phyloP scores from a whole-genome alignment of 345 rosid species.

The Salix purpurea region DNA sequence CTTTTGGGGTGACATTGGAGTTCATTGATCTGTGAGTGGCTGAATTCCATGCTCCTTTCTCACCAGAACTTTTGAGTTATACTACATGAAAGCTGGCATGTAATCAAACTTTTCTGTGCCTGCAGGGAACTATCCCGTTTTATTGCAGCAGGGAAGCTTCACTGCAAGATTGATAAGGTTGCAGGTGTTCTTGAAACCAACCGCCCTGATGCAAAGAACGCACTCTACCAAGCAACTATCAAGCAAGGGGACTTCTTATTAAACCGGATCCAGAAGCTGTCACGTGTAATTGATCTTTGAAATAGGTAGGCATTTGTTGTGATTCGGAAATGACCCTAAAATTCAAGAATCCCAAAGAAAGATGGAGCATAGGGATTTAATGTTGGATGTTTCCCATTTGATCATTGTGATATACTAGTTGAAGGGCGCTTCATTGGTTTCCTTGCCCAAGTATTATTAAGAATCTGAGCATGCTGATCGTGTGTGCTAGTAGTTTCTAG shows the following conservation, averaged over 20 bases:
- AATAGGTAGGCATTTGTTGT: background rate
- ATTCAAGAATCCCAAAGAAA: slow-evolving; percentile 6
- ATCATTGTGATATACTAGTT: slow-evolving; percentile 14
- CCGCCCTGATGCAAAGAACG: slow-evolving; percentile 97
- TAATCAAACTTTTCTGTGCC: background rate
- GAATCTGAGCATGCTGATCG: slow-evolving; percentile 7
- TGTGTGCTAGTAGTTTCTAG: background rate
- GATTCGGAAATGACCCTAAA: slow-evolving; percentile 3
- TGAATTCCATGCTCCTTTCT: slow-evolving; percentile 1
- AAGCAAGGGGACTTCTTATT: slow-evolving; percentile 98
- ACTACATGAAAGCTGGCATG: background rate
- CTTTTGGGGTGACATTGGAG: slow-evolving; percentile 89
- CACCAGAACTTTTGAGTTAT: background rate
- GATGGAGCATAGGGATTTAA: background rate
- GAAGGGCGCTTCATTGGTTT: background rate
- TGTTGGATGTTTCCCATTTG: slow-evolving; percentile 5
- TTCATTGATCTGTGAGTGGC: slow-evolving; percentile 87
- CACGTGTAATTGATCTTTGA: slow-evolving; percentile 92
- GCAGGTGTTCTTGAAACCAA: slow-evolving; percentile 97
- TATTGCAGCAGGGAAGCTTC: slow-evolving; percentile 96
- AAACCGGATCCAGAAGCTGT: slow-evolving; percentile 95
- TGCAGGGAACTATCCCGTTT: slow-evolving; percentile 93
- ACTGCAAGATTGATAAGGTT: slow-evolving; percentile 99
- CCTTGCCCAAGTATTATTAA: slow-evolving; percentile 1
- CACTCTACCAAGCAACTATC: slow-evolving; percentile 95